phyloP scores from a whole-genome alignment of 2,329 filamentous ascomycete species.

The Pseudogymnoascus sp. region DNA sequence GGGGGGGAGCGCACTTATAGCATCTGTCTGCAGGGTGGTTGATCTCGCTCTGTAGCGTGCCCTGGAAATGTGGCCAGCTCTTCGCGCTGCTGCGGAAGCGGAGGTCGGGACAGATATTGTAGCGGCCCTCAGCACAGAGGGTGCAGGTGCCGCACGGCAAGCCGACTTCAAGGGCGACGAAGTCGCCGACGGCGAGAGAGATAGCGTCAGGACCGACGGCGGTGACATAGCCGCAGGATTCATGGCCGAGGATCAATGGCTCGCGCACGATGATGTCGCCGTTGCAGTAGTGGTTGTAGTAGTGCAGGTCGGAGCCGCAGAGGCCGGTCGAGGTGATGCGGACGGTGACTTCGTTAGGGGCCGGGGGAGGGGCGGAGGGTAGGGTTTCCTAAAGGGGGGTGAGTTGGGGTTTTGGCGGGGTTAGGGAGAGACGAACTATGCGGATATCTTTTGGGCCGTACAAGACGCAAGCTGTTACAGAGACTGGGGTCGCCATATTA shows the following conservation, averaged over 20 bases:
- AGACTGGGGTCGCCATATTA: background rate
- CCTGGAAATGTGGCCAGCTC: conserved; percentile 65
- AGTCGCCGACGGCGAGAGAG: conserved; percentile 63
- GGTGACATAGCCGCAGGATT: conserved; percentile 72
- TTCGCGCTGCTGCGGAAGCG: conserved; percentile 71
- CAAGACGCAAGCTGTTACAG: background rate
- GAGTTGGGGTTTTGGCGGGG: conserved; percentile 28
- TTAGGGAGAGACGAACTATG: conserved; percentile 22
- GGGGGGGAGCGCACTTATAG: conserved; percentile 49
- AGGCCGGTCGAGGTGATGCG: conserved; percentile 59
- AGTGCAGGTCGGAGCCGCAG: conserved; percentile 64
- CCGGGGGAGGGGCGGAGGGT: conserved; percentile 36
- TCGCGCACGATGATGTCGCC: conserved; percentile 59
- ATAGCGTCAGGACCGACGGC: conserved; percentile 58
- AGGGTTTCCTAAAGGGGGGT: conserved; percentile 27
- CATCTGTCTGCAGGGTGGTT: conserved; percentile 79
- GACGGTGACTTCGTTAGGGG: conserved; percentile 51
- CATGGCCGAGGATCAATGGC: conserved; percentile 61
- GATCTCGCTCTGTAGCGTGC: conserved; percentile 85
- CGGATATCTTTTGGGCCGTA: background rate
- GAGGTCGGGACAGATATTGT: conserved; percentile 88
- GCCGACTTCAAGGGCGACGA: conserved; percentile 88
- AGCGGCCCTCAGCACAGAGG: conserved; percentile 72
- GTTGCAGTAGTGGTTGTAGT: conserved; percentile 62
- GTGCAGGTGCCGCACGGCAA: conserved; percentile 74